phyloP scores from a whole-genome alignment of 164 flowering plant genomes.

The Warburgia ugandensis region DNA sequence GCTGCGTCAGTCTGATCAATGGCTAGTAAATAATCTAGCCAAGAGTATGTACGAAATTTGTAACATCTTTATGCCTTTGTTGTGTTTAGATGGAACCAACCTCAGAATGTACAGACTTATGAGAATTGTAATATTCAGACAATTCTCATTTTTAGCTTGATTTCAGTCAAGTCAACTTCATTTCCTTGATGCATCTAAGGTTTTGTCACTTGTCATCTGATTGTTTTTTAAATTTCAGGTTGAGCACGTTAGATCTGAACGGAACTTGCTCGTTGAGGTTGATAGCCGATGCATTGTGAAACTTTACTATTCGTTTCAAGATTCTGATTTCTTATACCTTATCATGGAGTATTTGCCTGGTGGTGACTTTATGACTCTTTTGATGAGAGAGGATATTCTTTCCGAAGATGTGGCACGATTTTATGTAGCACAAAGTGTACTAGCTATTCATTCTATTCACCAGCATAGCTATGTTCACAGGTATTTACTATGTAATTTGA shows the following conservation, averaged over 20 bases:
- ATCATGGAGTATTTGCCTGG: constrained; percentile 98
- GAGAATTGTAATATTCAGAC: background rate
- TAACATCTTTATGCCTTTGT: too few relatives aligned
- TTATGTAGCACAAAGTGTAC: constrained; percentile 83
- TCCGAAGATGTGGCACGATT: constrained; percentile 82
- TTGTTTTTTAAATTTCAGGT: constrained; percentile 36
- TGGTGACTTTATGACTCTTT: constrained; percentile 86
- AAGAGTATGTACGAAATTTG: too few relatives aligned
- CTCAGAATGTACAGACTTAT: too few relatives aligned
- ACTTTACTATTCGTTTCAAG: constrained; percentile 86
- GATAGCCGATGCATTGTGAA: constrained; percentile 86
- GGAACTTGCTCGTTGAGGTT: constrained; percentile 88
- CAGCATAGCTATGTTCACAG: constrained; percentile 81
- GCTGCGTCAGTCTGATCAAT: too few relatives aligned
- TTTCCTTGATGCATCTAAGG: background rate
- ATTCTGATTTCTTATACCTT: constrained; percentile 78
- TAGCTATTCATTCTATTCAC: constrained; percentile 83
- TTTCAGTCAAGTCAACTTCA: background rate
- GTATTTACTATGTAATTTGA: constrained; percentile 26
- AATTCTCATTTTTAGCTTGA: background rate
- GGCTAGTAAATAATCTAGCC: too few relatives aligned
- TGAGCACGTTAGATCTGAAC: constrained; percentile 89
- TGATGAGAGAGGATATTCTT: constrained; percentile 81
- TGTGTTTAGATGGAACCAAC: too few relatives aligned
- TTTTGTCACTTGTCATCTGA: background rate